Conservation (phyloP, 176 grass and related monocot species). For the Phoenix roebelenii region DNA sequence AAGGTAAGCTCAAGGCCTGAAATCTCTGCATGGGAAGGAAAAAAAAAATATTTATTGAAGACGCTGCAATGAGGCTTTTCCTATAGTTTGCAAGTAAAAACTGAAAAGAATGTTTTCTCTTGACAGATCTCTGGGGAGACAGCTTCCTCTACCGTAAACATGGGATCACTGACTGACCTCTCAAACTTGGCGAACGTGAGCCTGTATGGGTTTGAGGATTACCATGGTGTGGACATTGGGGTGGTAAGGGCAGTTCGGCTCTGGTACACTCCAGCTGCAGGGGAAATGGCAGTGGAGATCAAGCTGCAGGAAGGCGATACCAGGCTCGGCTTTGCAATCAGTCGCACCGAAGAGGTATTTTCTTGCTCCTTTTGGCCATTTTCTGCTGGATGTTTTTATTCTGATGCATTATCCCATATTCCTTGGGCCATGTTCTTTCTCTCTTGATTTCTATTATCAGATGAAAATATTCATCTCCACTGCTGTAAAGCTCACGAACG, state of each 20-base stretch:
- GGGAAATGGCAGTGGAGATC: slow-evolving; percentile 73
- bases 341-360: slow-evolving; percentile 79
- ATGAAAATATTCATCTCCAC: no score
- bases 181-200: slow-evolving; percentile 82
- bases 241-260: slow-evolving; percentile 88
- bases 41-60: no score
- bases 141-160: slow-evolving; percentile 82
- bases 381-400: neutral
- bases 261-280: slow-evolving; percentile 63
- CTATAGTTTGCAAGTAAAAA: no score
- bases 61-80: no score
- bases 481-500: no score
- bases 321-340: slow-evolving; percentile 87
- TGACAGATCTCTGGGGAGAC: slow-evolving; percentile 83
- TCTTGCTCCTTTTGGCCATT: neutral
- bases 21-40: no score
- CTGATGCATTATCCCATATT: neutral
- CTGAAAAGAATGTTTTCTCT: neutral
- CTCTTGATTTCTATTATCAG: no score
- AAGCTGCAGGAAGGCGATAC: slow-evolving; percentile 51
- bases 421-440: neutral
- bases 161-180: slow-evolving; percentile 73
- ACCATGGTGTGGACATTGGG: slow-evolving; percentile 92
- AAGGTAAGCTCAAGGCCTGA: slow-evolving; percentile 29
- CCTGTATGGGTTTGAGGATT: slow-evolving; percentile 94